Percentiles rank a stretch among this genome's conserved stretches.
Conservation (phyloP, 192 early-diverging fungal species). For the Chytriomyces confervae region DNA sequence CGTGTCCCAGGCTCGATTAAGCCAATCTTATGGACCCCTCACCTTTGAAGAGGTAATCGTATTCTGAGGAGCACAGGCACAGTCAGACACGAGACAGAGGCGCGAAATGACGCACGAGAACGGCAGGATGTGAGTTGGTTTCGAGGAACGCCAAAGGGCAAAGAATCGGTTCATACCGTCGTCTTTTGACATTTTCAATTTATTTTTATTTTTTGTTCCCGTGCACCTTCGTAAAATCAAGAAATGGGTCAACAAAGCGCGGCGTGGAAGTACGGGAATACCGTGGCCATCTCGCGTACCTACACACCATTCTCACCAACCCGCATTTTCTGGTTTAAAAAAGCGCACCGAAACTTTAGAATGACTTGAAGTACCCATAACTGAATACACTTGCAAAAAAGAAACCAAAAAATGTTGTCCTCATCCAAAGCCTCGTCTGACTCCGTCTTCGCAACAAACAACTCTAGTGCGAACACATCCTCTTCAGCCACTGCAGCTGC, state of each 20-base stretch:
- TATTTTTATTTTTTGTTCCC: neutral
- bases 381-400: neutral
- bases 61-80: constrained; percentile 24
- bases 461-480: neutral
- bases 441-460: neutral
- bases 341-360: no score
- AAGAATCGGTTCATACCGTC: constrained; percentile 8
- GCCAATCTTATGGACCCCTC: neutral
- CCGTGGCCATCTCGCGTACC: no score
- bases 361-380: no score
- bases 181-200: constrained; percentile 27
- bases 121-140: neutral
- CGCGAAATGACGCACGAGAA: neutral
- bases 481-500: constrained; percentile 11
- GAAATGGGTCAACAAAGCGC: no score
- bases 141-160: neutral
- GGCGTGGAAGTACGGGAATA: no score
- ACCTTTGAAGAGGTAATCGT: constrained; percentile 55
- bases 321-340: no score
- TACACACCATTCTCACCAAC: no score
- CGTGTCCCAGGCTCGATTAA: neutral
- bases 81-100: neutral
- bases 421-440: neutral
- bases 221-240: no score
- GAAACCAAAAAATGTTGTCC: constrained; percentile 2